Evolutionary conservation across 495 filamentous ascomycete species (phyloP), one percentile per base, ranked within the genome.

Genomic region (Lepidopterella palustris): DNA sequence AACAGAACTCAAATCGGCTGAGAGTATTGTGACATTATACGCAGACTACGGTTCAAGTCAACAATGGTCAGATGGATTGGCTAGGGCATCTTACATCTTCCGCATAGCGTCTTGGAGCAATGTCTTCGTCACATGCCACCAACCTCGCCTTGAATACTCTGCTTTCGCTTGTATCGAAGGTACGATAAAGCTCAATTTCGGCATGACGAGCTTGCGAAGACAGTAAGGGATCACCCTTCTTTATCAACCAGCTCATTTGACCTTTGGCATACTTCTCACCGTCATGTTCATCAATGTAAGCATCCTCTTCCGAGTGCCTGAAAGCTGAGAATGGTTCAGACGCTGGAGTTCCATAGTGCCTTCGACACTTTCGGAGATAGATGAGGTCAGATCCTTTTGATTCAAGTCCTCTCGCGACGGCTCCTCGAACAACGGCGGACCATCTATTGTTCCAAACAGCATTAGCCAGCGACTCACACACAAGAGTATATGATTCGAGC

Each of bases 341-440:
- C 5, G n/a, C 57, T 18, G 24, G 11, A 23, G 55, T 63, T n/a
- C 60, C 60, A 21, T 58, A 63, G 49, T 55, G 32, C 5, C 60
- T 31, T 6, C 60, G 60, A 21, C 55, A 58, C 40, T 59, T 58
- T 27, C 48, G 55, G 5, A 47, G 27, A 18, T 54, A 18, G 32
- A 59, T 53, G 24, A 56, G 53, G 4, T 48, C 42, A 2, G 52
- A 25, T 0, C 32, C 48, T 13, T 53, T 23, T 10, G 45, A 25
- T 50, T 62, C 54, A 20, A 62, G 60, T 29, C 60, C 60, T 47
- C 56, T 62, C 2, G 54, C 55, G 5, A 39, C 24, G 5, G 60
- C 55, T 15, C 50, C 40, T n/a, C 60, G 48, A 9, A 63, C 55
- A 4, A 63, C 32, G 13, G 60, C 54, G 8, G 47, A 53, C 60